A percentile compares a stretch with the other conserved stretches of the same genome.
Evolutionary conservation across 306 rosid genomes (phyloP).

Genomic region (Prunus padus): DNA sequence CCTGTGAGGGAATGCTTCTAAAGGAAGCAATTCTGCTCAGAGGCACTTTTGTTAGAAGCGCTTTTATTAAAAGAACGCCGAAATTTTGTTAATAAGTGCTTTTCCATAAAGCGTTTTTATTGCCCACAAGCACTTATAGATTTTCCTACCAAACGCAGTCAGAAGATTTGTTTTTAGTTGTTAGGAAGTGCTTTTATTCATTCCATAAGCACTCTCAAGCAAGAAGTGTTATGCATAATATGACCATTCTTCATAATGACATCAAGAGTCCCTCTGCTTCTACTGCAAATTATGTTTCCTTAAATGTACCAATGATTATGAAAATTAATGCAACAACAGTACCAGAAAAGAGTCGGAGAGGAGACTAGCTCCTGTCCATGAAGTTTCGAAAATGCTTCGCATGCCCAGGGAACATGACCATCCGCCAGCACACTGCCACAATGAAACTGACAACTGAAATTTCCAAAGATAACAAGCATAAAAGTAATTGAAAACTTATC

Average conservation of each 20-base stretch:
- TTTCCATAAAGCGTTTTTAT: too few species aligned
- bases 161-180: too few species aligned
- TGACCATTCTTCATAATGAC: neutral
- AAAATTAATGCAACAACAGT: conserved; percentile 21
- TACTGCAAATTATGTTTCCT: neutral
- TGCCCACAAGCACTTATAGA: too few species aligned
- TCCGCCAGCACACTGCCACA: conserved; percentile 88
- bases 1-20: too few species aligned
- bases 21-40: too few species aligned
- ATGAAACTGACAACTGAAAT: conserved; percentile 3
- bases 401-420: conserved; percentile 97
- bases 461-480: conserved; percentile 5
- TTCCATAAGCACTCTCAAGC: too few species aligned
- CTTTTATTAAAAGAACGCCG: too few species aligned
- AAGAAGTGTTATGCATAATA: neutral
- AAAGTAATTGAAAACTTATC: too few species aligned
- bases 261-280: neutral
- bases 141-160: too few species aligned
- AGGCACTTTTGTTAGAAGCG: too few species aligned
- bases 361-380: conserved; percentile 66
- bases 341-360: conserved; percentile 80
- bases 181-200: too few species aligned
- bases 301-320: neutral
- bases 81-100: too few species aligned
- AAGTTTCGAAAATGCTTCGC: conserved; percentile 94